Evolutionary conservation across 139 green algal genomes (phyloP).

Genomic region (Zygnema circumcarinatum): DNA sequence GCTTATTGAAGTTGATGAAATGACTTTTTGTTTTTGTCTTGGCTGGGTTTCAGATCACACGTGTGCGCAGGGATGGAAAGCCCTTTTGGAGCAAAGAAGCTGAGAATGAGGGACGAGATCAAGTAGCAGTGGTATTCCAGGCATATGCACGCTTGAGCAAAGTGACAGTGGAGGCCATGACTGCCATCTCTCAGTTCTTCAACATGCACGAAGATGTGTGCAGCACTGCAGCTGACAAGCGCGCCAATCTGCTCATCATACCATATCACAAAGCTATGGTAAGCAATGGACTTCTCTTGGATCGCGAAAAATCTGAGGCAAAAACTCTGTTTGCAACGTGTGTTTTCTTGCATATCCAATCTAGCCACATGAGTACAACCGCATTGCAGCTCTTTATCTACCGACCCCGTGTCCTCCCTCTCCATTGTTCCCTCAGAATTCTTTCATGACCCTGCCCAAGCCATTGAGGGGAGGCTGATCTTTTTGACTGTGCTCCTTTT

Average conservation of each 20-base stretch:
- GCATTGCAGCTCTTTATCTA: neutral
- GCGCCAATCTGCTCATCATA: conserved; percentile 47
- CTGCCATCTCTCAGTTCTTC: conserved; percentile 41
- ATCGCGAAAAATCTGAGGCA: neutral
- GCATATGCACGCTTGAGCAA: conserved; percentile 45
- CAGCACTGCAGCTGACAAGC: conserved; percentile 47
- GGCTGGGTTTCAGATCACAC: conserved; percentile 18
- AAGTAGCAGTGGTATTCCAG: conserved; percentile 52
- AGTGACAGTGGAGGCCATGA: conserved; percentile 49
- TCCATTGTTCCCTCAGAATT: too few relatives aligned
- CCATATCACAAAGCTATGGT: conserved; percentile 54
- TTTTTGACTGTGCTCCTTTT: neutral
- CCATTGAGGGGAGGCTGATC: too few relatives aligned
- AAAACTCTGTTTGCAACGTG: neutral
- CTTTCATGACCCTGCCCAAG: too few relatives aligned
- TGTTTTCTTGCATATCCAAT: neutral
- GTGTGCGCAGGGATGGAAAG: conserved; percentile 38
- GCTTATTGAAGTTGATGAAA: too few relatives aligned
- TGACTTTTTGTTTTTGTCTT: too few relatives aligned
- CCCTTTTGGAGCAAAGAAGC: conserved; percentile 52
- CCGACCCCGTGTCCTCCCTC: neutral
- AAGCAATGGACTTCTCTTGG: neutral
- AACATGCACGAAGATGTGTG: conserved; percentile 62
- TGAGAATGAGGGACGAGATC: conserved; percentile 29
- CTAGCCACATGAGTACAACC: neutral